A percentile compares a stretch with the other conserved stretches of the same genome.
phyloP scores from a whole-genome alignment of 768 basidiomycete genomes.

The Terana coerulea region DNA sequence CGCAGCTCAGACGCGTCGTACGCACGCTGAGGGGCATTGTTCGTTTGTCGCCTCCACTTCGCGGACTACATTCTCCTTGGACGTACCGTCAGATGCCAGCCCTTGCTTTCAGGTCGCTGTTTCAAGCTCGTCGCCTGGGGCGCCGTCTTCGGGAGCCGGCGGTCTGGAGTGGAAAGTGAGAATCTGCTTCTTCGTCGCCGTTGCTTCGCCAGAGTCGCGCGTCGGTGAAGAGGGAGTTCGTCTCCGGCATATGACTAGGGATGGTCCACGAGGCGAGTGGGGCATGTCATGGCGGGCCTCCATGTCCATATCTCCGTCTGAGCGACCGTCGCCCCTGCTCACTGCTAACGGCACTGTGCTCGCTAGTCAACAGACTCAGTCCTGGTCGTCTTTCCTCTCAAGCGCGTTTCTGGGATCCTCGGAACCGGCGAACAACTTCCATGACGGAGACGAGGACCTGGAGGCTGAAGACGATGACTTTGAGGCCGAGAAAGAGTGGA shows the following conservation, averaged over 20 bases:
- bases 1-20: constrained; percentile 56
- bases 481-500: constrained; percentile 54
- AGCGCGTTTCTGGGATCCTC: constrained; percentile 34
- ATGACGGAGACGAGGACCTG: constrained; percentile 53
- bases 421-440: constrained; percentile 42
- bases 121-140: constrained; percentile 23
- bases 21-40: constrained; percentile 84
- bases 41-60: constrained; percentile 68
- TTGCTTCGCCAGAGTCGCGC: constrained; percentile 46
- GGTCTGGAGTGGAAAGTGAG: constrained; percentile 91
- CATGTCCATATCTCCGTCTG: constrained; percentile 53
- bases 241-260: constrained; percentile 49
- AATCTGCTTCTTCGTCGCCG: constrained; percentile 79
- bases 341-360: constrained; percentile 15
- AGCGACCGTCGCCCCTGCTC: constrained; percentile 33
- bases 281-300: constrained; percentile 64
- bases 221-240: constrained; percentile 48
- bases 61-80: constrained; percentile 82
- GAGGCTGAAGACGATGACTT: constrained; percentile 27
- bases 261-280: constrained; percentile 68
- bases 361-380: constrained; percentile 19
- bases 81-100: constrained; percentile 89
- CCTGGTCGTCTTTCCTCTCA: constrained; percentile 44
- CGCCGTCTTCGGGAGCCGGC: constrained; percentile 38
- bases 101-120: constrained; percentile 77